A percentile compares a stretch with the other conserved stretches of the same genome.
These are phyloP conservation scores for Butyriboletus loyo DNA, from an alignment of 768 basidiomycete genomes.

Conservation along the genomic window DNA sequence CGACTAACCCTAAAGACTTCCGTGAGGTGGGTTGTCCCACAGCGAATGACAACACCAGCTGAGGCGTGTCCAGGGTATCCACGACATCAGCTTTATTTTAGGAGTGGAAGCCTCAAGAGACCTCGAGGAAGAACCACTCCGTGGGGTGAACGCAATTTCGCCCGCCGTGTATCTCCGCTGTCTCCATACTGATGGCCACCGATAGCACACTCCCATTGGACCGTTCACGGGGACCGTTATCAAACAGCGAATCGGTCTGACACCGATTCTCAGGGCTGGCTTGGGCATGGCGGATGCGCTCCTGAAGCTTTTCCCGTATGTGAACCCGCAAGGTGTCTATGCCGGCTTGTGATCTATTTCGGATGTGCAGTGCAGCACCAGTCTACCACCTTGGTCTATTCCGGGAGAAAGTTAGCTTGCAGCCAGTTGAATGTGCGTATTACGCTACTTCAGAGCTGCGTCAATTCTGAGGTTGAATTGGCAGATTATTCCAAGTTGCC, in stretches of 20 bases:
- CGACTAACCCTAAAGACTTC: slow-evolving; percentile 70
- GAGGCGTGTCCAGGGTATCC: slow-evolving; percentile 54
- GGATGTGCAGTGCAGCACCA: slow-evolving; percentile 54
- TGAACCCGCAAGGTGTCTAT: slow-evolving; percentile 4
- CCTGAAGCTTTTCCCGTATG: slow-evolving; percentile 81
- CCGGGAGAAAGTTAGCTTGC: slow-evolving; percentile 81
- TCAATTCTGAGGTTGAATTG: slow-evolving; percentile 1
- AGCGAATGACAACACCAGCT: background rate
- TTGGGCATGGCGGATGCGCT: slow-evolving; percentile 91
- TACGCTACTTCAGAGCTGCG: background rate
- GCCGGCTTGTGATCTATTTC: background rate
- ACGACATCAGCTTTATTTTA: slow-evolving; percentile 70
- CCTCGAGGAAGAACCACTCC: slow-evolving; percentile 59
- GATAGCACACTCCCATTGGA: slow-evolving; percentile 74
- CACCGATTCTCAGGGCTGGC: slow-evolving; percentile 91
- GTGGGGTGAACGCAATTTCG: slow-evolving; percentile 49
- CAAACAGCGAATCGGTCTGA: slow-evolving; percentile 77
- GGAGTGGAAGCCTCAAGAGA: slow-evolving; percentile 80
- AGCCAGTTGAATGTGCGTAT: slow-evolving; percentile 85
- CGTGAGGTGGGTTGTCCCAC: slow-evolving; percentile 53
- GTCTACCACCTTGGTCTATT: slow-evolving; percentile 92
- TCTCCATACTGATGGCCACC: background rate
- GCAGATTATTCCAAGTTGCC: slow-evolving; percentile 92
- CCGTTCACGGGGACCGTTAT: slow-evolving; percentile 74
- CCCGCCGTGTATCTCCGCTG: background rate